A percentile compares a stretch with the other conserved stretches of the same genome.
Evolutionary conservation across 257 asterid genomes (phyloP).

Genomic region (Solanum lycopersicoides): DNA sequence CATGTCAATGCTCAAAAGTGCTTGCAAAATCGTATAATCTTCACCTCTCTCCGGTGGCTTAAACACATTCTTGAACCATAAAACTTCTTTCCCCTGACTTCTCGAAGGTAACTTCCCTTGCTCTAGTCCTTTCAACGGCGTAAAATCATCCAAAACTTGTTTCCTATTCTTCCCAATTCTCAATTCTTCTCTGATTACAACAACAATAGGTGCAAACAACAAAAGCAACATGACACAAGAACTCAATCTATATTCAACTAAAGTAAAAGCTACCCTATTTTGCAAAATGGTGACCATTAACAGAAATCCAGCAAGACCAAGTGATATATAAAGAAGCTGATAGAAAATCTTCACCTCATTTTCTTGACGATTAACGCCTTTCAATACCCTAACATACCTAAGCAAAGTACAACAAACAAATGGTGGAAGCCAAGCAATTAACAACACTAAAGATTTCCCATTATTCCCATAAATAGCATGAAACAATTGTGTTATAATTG

Average conservation of each 20-base stretch:
- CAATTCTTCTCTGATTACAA: conserved; percentile 10
- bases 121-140: neutral
- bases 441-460: conserved; percentile 8
- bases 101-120: neutral
- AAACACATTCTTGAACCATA: conserved; percentile 52
- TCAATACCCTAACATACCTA: conserved; percentile 20
- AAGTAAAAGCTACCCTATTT: neutral
- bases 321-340: conserved; percentile 18
- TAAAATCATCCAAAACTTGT: conserved; percentile 8
- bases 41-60: conserved; percentile 59
- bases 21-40: conserved; percentile 65
- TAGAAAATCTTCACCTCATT: conserved; percentile 20
- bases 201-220: conserved; percentile 11
- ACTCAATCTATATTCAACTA: conserved; percentile 2
- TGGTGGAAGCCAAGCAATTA: conserved; percentile 25
- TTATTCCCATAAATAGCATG: conserved; percentile 14
- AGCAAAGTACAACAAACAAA: conserved; percentile 16
- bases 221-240: conserved; percentile 1
- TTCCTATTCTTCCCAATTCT: conserved; percentile 1
- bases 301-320: conserved; percentile 23
- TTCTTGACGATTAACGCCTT: neutral
- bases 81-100: conserved; percentile 2
- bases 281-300: conserved; percentile 15
- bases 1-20: conserved; percentile 60
- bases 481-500: conserved; percentile 21